These are phyloP conservation scores for Linaria vulgaris DNA, from an alignment of 257 asterid genomes.

Conservation along the genomic window DNA sequence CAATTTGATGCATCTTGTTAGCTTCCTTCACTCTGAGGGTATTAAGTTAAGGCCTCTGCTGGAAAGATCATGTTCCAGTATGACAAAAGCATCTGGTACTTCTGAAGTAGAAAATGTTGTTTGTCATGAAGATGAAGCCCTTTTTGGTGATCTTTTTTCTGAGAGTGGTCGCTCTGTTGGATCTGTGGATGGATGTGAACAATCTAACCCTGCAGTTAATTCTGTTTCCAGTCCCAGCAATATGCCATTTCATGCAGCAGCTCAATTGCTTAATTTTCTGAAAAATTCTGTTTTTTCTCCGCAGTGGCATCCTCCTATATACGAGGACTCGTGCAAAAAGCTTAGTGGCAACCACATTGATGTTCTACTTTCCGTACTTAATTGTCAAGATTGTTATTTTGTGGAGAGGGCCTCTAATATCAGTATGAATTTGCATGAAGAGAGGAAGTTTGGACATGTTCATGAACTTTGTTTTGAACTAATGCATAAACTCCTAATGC, in stretches of 20 bases:
- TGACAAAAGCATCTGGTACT: constrained; percentile 57
- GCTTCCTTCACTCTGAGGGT: constrained; percentile 83
- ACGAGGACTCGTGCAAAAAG: constrained; percentile 61
- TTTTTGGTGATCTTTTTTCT: constrained; percentile 96
- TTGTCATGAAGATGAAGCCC: constrained; percentile 94
- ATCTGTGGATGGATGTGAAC: constrained; percentile 80
- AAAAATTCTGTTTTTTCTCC: constrained; percentile 63
- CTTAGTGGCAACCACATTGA: constrained; percentile 59
- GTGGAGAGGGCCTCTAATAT: constrained; percentile 56
- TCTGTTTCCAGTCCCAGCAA: constrained; percentile 56
- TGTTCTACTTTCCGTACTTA: constrained; percentile 61
- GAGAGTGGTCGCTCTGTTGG: constrained; percentile 92
- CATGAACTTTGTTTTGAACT: constrained; percentile 73
- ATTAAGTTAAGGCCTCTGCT: constrained; percentile 65
- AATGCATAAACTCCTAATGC: constrained; percentile 62
- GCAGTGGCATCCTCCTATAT: constrained; percentile 60
- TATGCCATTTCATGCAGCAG: constrained; percentile 79
- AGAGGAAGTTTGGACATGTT: constrained; percentile 55
- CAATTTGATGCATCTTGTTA: constrained; percentile 61
- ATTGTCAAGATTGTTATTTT: constrained; percentile 45
- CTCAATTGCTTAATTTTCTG: constrained; percentile 66
- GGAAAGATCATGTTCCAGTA: constrained; percentile 68
- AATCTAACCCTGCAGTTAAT: constrained; percentile 49
- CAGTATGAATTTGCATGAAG: constrained; percentile 44
- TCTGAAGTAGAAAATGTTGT: constrained; percentile 71